phyloP scores from a whole-genome alignment of 164 flowering plant species.

The Stephania japonica region DNA sequence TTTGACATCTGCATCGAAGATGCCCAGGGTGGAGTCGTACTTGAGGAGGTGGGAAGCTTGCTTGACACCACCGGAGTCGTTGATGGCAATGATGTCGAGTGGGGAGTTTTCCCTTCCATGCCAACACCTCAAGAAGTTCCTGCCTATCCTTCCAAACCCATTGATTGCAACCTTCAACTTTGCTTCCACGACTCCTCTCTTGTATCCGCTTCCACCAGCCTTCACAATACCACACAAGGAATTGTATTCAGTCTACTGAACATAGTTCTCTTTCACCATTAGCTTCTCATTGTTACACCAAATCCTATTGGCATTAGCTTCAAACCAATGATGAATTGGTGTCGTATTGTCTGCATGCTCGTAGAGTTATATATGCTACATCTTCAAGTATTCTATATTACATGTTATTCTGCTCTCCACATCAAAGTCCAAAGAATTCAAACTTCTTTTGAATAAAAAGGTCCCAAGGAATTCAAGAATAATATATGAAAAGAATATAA shows the following conservation, averaged over 20 bases:
- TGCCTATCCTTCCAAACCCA: constrained; percentile 94
- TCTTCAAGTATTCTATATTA: too few species aligned
- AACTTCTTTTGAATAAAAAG: too few species aligned
- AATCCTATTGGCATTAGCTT: too few species aligned
- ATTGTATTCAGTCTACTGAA: neutral
- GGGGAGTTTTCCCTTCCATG: constrained; percentile 95
- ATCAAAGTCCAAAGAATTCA: too few species aligned
- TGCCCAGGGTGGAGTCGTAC: constrained; percentile 96
- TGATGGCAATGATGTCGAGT: constrained; percentile 81
- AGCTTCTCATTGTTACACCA: too few species aligned
- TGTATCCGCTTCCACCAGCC: constrained; percentile 32
- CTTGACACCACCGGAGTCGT: constrained; percentile 96
- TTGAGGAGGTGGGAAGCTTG: constrained; percentile 99
- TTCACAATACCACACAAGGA: constrained; percentile 8
- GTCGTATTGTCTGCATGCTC: too few species aligned
- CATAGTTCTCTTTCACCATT: too few species aligned
- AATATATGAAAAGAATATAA: neutral
- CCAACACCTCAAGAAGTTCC: constrained; percentile 99
- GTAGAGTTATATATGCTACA: too few species aligned
- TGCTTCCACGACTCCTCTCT: constrained; percentile 57
- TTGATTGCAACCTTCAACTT: constrained; percentile 96
- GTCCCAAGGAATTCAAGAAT: too few species aligned
- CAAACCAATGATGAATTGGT: too few species aligned
- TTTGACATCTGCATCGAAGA: constrained; percentile 92
- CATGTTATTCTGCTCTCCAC: too few species aligned